phyloP scores from a whole-genome alignment of 495 filamentous ascomycete genomes.

The Penicillium argentinense region DNA sequence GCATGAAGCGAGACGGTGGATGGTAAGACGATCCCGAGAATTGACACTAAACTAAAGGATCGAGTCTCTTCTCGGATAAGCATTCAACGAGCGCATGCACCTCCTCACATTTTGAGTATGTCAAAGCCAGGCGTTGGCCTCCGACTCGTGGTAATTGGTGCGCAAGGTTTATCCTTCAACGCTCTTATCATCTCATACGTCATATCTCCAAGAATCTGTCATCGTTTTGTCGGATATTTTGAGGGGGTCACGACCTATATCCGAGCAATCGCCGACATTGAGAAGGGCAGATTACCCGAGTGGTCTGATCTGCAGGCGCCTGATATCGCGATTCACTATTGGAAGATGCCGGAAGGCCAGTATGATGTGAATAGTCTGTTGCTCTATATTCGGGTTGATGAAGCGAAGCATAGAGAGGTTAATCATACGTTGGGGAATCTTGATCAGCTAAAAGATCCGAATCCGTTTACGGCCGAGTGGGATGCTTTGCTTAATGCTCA shows the following conservation, averaged over 20 bases:
- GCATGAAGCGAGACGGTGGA: constrained; percentile 89
- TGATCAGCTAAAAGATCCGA: constrained; percentile 78
- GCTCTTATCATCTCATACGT: constrained; percentile 88
- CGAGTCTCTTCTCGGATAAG: constrained; percentile 90
- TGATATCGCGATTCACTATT: constrained; percentile 86
- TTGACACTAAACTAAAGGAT: constrained; percentile 53
- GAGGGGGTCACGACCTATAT: constrained; percentile 97
- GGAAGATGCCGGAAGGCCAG: constrained; percentile 85
- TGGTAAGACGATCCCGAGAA: constrained; percentile 52
- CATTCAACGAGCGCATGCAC: constrained; percentile 96
- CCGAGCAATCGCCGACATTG: constrained; percentile 79
- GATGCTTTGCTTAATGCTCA: constrained; percentile 61
- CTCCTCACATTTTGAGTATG: constrained; percentile 93
- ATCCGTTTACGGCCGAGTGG: constrained; percentile 82
- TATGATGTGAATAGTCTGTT: constrained; percentile 83
- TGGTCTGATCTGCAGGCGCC: constrained; percentile 81
- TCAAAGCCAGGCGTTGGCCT: constrained; percentile 87
- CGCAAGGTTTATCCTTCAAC: constrained; percentile 92
- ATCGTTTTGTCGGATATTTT: constrained; percentile 95
- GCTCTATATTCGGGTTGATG: constrained; percentile 87
- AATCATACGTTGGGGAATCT: constrained; percentile 93
- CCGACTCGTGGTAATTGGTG: constrained; percentile 79
- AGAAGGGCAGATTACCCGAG: constrained; percentile 74
- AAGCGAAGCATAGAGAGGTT: constrained; percentile 93
- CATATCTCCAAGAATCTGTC: constrained; percentile 82